A percentile compares a stretch with the other conserved stretches of the same genome.
These are phyloP conservation scores for Plenodomus lindquistii DNA, from an alignment of 2,329 filamentous ascomycete genomes.

Conservation along the genomic window DNA sequence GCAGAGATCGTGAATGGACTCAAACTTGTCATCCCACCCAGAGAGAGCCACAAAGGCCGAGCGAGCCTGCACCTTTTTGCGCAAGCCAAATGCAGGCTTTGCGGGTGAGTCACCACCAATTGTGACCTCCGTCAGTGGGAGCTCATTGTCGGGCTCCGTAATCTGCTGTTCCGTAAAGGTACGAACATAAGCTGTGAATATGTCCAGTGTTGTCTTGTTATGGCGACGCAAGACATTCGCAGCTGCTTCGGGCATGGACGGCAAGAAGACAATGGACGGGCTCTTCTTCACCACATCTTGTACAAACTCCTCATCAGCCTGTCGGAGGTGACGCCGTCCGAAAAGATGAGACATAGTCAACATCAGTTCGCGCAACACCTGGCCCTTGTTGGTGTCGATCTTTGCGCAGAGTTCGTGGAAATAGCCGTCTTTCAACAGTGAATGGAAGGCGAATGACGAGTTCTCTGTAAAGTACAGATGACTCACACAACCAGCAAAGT, in stretches of 20 bases:
- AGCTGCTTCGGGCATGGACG: slow-evolving; percentile 62
- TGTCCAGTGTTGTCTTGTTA: slow-evolving; percentile 66
- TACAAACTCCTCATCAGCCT: slow-evolving; percentile 53
- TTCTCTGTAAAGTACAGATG: slow-evolving; percentile 80
- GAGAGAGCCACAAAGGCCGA: slow-evolving; percentile 75
- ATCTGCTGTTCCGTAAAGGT: slow-evolving; percentile 71
- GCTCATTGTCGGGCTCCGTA: slow-evolving; percentile 53
- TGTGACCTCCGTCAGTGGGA: slow-evolving; percentile 63
- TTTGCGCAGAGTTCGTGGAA: slow-evolving; percentile 67
- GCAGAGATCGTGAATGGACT: slow-evolving; percentile 69
- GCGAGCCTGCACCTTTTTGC: slow-evolving; percentile 54
- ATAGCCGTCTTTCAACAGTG: slow-evolving; percentile 71
- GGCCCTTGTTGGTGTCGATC: slow-evolving; percentile 55
- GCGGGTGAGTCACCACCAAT: slow-evolving; percentile 43
- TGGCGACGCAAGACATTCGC: slow-evolving; percentile 61
- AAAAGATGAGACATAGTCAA: slow-evolving; percentile 74
- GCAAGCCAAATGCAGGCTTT: slow-evolving; percentile 12
- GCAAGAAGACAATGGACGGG: slow-evolving; percentile 68
- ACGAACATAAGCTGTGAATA: slow-evolving; percentile 70
- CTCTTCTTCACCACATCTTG: slow-evolving; percentile 58
- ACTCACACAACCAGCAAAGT: slow-evolving; percentile 71
- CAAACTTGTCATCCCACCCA: slow-evolving; percentile 66
- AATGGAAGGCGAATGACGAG: slow-evolving; percentile 75
- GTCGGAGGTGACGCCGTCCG: slow-evolving; percentile 59
- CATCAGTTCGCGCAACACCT: slow-evolving; percentile 63